These are phyloP conservation scores for Diaporthe amygdali DNA, from an alignment of 2,329 filamentous ascomycete genomes.

Conservation along the genomic window DNA sequence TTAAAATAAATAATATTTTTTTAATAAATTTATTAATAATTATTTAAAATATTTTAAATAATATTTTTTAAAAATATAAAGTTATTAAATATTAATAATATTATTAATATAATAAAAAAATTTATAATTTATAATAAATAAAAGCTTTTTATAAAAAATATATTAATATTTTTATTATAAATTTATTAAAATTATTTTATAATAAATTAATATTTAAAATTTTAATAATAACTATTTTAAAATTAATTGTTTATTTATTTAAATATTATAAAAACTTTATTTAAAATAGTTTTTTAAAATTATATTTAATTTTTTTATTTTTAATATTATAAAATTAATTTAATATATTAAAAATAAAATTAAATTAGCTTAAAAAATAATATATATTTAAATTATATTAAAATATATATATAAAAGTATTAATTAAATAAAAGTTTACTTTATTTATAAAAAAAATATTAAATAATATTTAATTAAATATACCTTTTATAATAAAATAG, in stretches of 20 bases:
- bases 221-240: background rate
- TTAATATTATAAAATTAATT: background rate
- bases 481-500: conserved; percentile 3
- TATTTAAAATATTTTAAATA: background rate
- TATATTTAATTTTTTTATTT: background rate
- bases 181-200: background rate
- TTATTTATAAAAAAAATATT: background rate
- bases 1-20: background rate
- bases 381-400: background rate
- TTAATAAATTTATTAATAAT: background rate
- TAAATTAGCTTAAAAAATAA: background rate
- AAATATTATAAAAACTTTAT: background rate
- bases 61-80: background rate
- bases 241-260: background rate
- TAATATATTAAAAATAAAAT: background rate
- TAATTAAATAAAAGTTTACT: background rate
- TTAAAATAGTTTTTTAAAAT: background rate
- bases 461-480: background rate
- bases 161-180: background rate
- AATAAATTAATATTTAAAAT: background rate
- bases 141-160: background rate
- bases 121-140: background rate
- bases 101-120: background rate
- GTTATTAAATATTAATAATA: background rate
- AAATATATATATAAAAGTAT: background rate